phyloP scores from a whole-genome alignment of 2,329 filamentous ascomycete species.

The Monilinia fructigena region DNA sequence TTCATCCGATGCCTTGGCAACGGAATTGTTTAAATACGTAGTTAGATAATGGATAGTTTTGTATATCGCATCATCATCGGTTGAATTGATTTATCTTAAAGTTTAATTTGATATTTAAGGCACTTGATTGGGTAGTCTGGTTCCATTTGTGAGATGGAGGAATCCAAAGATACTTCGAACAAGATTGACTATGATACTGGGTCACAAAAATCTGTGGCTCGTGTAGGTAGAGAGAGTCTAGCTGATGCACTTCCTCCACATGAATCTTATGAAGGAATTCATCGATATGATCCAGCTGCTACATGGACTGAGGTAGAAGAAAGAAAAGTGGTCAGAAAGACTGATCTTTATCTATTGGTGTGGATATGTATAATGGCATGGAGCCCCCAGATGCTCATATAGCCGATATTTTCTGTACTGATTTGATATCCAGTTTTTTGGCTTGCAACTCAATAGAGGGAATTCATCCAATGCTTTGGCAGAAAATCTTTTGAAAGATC shows the following conservation, averaged over 20 bases:
- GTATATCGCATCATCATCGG: not conserved
- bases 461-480: constrained; percentile 58
- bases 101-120: not conserved
- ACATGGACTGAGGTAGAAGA: constrained; percentile 59
- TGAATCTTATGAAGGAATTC: constrained; percentile 19
- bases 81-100: not conserved
- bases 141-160: not conserved
- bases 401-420: not conserved
- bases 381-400: not conserved
- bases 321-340: constrained; percentile 53
- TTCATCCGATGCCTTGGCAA: not conserved
- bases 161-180: not conserved
- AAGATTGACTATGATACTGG: not conserved
- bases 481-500: constrained; percentile 40
- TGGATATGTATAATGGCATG: constrained; percentile 22
- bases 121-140: not conserved
- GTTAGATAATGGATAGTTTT: not conserved
- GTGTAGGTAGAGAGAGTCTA: constrained; percentile 1
- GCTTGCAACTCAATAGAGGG: constrained; percentile 58
- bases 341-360: constrained; percentile 16
- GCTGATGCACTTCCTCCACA: constrained; percentile 17
- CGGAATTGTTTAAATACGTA: not conserved
- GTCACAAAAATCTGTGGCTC: constrained; percentile 3
- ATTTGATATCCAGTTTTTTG: constrained; percentile 50
- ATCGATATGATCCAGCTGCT: constrained; percentile 48